These are phyloP conservation scores for Trichosporon asahii DNA, from an alignment of 1,284 basidiomycete species.

Conservation along the genomic window DNA sequence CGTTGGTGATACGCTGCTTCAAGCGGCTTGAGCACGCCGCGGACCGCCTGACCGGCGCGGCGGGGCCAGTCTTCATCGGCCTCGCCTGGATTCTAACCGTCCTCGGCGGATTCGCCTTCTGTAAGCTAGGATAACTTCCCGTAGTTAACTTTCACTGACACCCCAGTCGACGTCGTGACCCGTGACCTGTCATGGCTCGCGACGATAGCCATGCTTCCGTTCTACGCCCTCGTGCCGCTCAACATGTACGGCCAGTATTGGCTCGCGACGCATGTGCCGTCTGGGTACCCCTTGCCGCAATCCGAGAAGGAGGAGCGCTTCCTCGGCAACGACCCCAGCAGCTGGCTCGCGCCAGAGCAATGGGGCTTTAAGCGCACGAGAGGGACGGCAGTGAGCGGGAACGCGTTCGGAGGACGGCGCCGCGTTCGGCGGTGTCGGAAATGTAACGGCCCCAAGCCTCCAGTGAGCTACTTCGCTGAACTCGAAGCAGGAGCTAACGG, in stretches of 20 bases:
- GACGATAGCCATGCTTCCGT: constrained; percentile 57
- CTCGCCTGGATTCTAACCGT: constrained; percentile 70
- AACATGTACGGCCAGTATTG: constrained; percentile 83
- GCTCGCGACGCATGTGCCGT: constrained; percentile 70
- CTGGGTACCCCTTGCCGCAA: constrained; percentile 61
- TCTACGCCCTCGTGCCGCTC: constrained; percentile 68
- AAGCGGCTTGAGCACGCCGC: constrained; percentile 70
- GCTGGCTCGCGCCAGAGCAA: constrained; percentile 32
- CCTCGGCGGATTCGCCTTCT: constrained; percentile 71
- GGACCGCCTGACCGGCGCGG: constrained; percentile 79
- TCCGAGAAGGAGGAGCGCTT: constrained; percentile 30
- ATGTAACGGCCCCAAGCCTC: constrained; percentile 71
- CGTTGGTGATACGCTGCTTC: constrained; percentile 76
- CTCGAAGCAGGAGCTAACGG: too few species aligned
- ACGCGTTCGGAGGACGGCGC: neutral
- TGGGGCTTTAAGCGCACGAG: constrained; percentile 27
- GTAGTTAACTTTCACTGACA: neutral
- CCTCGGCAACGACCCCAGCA: constrained; percentile 27
- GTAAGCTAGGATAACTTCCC: constrained; percentile 55
- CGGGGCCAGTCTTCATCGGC: constrained; percentile 82
- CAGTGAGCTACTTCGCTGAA: constrained; percentile 64
- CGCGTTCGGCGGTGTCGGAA: constrained; percentile 62
- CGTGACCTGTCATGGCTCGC: constrained; percentile 57
- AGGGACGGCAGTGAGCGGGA: neutral
- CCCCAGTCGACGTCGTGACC: constrained; percentile 66